Base-by-base conservation (phyloP, 768 basidiomycete species). In the Pisolithus albus region DNA sequence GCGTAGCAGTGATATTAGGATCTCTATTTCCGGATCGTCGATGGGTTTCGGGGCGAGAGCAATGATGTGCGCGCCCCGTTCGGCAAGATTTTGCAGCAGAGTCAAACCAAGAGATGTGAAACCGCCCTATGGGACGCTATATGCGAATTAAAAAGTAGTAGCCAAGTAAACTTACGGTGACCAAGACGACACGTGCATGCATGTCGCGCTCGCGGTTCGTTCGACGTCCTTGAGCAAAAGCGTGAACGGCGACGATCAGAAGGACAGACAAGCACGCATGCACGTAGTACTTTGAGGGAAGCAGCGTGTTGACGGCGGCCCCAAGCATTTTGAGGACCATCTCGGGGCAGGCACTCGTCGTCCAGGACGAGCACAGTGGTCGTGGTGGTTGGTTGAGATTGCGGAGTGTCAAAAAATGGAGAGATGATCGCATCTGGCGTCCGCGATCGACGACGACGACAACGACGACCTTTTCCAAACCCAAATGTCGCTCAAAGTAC, bases 401-500 rank as follows among this genome's bases (percentile, higher is more conserved):
- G 26, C 50, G 42, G 49, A 44, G 43, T 34, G 52, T 30, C 18
- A 15, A n/a, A 37, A 43, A 19, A n/a, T 15, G 34, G 34, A 34
- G 34, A 34, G 34, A 15, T 13, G 34, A 34, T 34, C 34, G 34
- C 34, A 34, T 34, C 34, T 15, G 34, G 34, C 34, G 34, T 34
- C 34, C 34, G 34, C 34, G 34, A 34, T 34, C 34, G 34, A 15
- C 11, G 34, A 34, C 13, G 11, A 32, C 30, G 30, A 10, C 34
- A 11, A 34, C 34, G 34, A 15, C 34, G 11, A 34, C 21, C 21
- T 2, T 34, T 2, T 34, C 34, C 34, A 34, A 34, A 34, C 34
- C 34, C 34, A 45, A 11, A 97, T 97, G 94, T 84, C 92, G 56
- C 78, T 97, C 62, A 93, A 93, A 76, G 92, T 97, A 18, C 94